These are phyloP conservation scores for Trichophyton mentagrophytes DNA, from an alignment of 2,329 filamentous ascomycete genomes.

Conservation along the genomic window DNA sequence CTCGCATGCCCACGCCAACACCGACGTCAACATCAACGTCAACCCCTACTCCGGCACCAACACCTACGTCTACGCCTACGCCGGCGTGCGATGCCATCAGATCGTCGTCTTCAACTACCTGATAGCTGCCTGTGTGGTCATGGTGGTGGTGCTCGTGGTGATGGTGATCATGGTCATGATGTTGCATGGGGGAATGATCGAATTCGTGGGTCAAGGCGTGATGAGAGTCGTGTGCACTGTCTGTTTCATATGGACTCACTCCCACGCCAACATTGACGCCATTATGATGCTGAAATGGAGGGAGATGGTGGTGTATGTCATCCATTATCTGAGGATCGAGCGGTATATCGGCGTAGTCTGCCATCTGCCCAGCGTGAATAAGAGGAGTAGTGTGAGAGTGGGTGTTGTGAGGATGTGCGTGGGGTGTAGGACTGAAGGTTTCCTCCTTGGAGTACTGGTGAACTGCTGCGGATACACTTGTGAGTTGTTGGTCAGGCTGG, in stretches of 20 bases:
- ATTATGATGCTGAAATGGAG: constrained; percentile 29
- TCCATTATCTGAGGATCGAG: constrained; percentile 51
- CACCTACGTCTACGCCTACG: background rate
- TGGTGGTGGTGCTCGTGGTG: constrained; percentile 23
- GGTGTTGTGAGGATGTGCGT: background rate
- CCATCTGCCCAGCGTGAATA: constrained; percentile 29
- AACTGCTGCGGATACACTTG: constrained; percentile 3
- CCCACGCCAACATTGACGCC: constrained; percentile 19
- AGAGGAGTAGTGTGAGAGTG: constrained; percentile 17
- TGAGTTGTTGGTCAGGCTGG: constrained; percentile 10
- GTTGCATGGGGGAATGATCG: constrained; percentile 25
- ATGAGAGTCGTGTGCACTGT: constrained; percentile 17
- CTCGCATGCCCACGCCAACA: constrained; percentile 21
- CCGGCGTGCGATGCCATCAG: constrained; percentile 19
- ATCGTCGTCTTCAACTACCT: constrained; percentile 31
- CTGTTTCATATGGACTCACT: constrained; percentile 20
- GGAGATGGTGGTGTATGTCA: constrained; percentile 35
- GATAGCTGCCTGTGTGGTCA: constrained; percentile 28
- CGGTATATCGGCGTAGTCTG: constrained; percentile 39
- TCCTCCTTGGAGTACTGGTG: constrained; percentile 19
- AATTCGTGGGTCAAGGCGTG: constrained; percentile 26
- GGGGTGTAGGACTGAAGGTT: constrained; percentile 17
- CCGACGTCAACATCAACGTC: constrained; percentile 10
- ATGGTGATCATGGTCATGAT: constrained; percentile 27
- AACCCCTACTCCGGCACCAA: background rate